Evolutionary conservation across 2,329 filamentous ascomycete genomes (phyloP), one percentile per base, ranked within the genome.

Genomic region (Arthrobotrys pseudoclavata): DNA sequence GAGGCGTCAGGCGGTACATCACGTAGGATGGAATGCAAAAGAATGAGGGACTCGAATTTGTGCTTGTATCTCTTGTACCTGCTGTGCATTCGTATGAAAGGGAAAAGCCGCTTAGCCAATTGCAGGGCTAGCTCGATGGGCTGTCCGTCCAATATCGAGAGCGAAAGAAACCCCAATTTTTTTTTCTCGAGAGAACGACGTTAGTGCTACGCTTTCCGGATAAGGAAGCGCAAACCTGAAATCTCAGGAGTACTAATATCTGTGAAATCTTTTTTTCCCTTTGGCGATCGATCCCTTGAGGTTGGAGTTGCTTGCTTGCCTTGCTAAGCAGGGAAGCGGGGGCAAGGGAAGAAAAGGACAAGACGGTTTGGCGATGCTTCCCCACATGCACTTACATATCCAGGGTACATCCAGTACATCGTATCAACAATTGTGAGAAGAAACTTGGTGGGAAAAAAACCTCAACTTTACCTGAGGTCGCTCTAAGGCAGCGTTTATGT

Each of bases 161-260:
- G 7, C 52, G 47, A 57, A 22, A 26, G 18, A 61, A 68, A 42
- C 31, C 34, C 10, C 37, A 29, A 15, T 6, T 53, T 60, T 47
- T 57, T 47, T 45, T 45, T 20, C 6, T 60, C 24, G 4, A 45
- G 31, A 50, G 50, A 20, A 57, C 52, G 18, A 40, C 29, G 9
- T 45, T 64, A 63, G 57, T 60, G 69, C 69, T 66, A 72, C 40
- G 18, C 47, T 60, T 72, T 72, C 69, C 69, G 26, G 60, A 72
- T 72, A 29, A 12, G 69, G 69, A 72, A 57, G 69, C 69, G 69
- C 69, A 66, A 72, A 66, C 60, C 68, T 48, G 50, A 66, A 71
- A 72, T 63, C 34, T 55, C 61, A 66, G 60, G 57, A 60, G 57
- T 37, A n/a, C n/a, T n/a, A 40, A 53, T 60, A 60, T 60, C 55